Base-by-base conservation (phyloP, 2,329 filamentous ascomycete genomes). In the Seiridium unicorne region DNA sequence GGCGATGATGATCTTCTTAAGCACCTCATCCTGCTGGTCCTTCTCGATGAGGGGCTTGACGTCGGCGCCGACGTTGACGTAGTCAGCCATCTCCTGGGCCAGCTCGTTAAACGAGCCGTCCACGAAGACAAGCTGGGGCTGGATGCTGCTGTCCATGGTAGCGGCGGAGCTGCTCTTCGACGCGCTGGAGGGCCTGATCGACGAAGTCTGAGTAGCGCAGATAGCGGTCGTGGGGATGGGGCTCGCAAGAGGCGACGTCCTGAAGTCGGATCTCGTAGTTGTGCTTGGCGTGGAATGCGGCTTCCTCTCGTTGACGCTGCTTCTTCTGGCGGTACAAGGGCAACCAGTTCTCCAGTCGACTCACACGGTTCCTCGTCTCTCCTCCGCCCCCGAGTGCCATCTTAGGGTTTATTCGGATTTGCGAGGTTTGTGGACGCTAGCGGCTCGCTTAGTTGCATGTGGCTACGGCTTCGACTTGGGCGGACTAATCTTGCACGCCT, bases 31-130 rank as follows among this genome's bases (percentile, higher is more conserved):
- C 80, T 93, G 92, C 79, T 93, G 82, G 66, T 87, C 86, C 77
- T 84, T 83, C 70, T 88, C 84, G 70, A 95, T 80, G 67, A 94
- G 83, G 65, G 91, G 86, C 75, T 88, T 83, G 74, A 95, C 82
- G 66, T 91, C 89, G 72, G 91, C 90, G 74, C 93, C 86, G 69
- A 88, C 83, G 77, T 96, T 92, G 75, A 99, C 84, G 80, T 96
- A 97, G 71, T 93, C 90, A 76, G 94, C 93, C 82, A 99, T 91
- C 81, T 99, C 95, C 77, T 91, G 89, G 72, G 91, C 89, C 74
- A 97, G 89, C 81, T 98, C 95, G 76, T 93, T 88, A 77, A 97
- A 97, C 71, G 87, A 86, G 77, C 95, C 95, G 83, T 99, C 95
- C 77, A 99, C 86, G 73, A 89, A 89, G 74, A 89, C 82, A 70